Percentiles rank a stretch among this genome's conserved stretches.
These are phyloP conservation scores for Ensete glaucum DNA, from an alignment of 176 grass and related monocot genomes.

Conservation along the genomic window DNA sequence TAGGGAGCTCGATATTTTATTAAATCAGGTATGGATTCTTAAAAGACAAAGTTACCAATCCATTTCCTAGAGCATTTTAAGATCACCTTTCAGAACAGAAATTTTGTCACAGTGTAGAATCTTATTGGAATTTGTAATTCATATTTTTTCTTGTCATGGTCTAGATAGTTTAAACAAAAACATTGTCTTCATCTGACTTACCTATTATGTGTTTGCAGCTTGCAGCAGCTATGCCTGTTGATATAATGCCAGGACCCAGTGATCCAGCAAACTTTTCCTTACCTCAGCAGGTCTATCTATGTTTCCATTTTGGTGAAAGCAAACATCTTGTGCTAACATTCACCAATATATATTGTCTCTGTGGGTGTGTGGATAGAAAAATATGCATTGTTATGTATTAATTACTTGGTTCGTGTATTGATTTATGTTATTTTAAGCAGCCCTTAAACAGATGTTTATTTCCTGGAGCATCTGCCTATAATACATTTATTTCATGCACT, in stretches of 20 bases:
- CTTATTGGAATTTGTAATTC: no score
- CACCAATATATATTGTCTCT: no score
- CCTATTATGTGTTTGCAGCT: constrained; percentile 38
- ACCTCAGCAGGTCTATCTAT: constrained; percentile 64
- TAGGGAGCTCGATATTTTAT: constrained; percentile 89
- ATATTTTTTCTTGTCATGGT: neutral
- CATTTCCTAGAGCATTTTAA: neutral
- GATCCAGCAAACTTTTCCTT: constrained; percentile 95
- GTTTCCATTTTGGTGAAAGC: constrained; percentile 16
- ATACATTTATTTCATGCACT: constrained; percentile 72
- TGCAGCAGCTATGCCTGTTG: constrained; percentile 73
- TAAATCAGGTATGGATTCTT: constrained; percentile 61
- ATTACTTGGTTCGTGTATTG: neutral
- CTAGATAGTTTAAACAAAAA: neutral
- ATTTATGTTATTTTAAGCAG: constrained; percentile 5
- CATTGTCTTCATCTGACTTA: neutral
- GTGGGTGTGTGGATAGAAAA: no score
- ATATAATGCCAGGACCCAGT: constrained; percentile 80
- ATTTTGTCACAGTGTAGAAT: no score
- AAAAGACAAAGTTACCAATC: neutral
- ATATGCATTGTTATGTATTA: constrained; percentile 1
- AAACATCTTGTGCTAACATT: no score
- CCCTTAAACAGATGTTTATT: constrained; percentile 23
- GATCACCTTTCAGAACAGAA: no score
- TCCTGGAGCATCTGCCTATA: constrained; percentile 28